These are phyloP conservation scores for Primulina tabacum DNA, from an alignment of 257 asterid species.

Conservation along the genomic window DNA sequence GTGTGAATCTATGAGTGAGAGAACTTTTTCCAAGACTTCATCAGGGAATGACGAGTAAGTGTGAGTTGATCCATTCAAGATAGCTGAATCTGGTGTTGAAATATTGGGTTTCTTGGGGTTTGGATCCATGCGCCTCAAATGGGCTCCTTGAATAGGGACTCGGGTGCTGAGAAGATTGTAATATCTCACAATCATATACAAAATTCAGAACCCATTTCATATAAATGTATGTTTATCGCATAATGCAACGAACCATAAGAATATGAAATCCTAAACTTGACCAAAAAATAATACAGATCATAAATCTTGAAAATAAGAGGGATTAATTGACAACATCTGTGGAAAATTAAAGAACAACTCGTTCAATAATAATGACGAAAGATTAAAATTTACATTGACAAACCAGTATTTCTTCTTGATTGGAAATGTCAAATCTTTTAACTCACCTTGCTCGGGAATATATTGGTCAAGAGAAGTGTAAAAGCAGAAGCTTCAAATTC, in stretches of 20 bases:
- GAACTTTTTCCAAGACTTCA: conserved; percentile 56
- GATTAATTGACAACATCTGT: background rate
- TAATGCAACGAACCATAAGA: background rate
- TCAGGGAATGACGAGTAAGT: conserved; percentile 47
- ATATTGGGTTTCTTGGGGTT: conserved; percentile 34
- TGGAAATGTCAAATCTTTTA: background rate
- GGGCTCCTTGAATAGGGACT: conserved; percentile 3
- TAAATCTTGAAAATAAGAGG: background rate
- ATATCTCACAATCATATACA: background rate
- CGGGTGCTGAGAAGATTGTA: conserved; percentile 13
- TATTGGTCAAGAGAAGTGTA: background rate
- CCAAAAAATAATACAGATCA: background rate
- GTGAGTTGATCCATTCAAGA: conserved; percentile 30
- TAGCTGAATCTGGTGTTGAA: conserved; percentile 14
- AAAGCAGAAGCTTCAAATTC: conserved; percentile 18
- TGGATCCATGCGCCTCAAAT: conserved; percentile 35
- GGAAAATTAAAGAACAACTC: background rate
- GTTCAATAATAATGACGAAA: conserved; percentile 7
- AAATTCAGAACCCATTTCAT: background rate
- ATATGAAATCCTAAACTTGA: background rate
- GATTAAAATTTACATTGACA: background rate
- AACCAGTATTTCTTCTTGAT: background rate
- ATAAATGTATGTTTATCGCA: conserved; percentile 2
- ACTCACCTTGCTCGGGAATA: background rate
- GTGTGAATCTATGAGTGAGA: conserved; percentile 46